These are phyloP conservation scores for Nakaseomyces nivariensis DNA, from an alignment of 1,139 yeast genomes.

Conservation along the genomic window DNA sequence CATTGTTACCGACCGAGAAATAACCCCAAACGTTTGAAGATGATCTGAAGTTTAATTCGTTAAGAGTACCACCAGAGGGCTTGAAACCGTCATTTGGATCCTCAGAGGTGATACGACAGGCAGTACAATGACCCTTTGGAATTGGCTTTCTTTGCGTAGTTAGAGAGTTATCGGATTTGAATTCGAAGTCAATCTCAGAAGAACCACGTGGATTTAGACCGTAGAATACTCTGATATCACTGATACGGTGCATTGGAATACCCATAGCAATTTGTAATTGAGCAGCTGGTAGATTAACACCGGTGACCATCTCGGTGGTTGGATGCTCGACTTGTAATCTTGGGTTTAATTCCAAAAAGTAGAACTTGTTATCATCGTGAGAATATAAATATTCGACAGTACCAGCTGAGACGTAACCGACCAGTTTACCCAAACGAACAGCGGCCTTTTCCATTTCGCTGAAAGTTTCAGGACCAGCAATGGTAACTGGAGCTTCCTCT, in stretches of 20 bases:
- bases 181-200: conserved; percentile 84
- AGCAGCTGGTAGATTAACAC: conserved; percentile 95
- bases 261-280: conserved; percentile 99
- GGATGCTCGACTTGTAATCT: conserved; percentile 99
- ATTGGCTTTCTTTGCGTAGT: conserved; percentile 81
- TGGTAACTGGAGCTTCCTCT: conserved; percentile 94
- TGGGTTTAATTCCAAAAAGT: conserved; percentile 92
- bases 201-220: conserved; percentile 94
- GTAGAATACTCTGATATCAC: conserved; percentile 82
- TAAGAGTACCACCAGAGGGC: conserved; percentile 95
- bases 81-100: conserved; percentile 99
- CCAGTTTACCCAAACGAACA: conserved; percentile 88
- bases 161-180: conserved; percentile 60
- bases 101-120: conserved; percentile 97
- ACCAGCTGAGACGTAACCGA: conserved; percentile 98
- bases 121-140: conserved; percentile 97
- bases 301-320: conserved; percentile 98
- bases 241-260: conserved; percentile 88
- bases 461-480: conserved; percentile 82
- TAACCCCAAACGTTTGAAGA: conserved; percentile 99
- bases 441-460: conserved; percentile 93
- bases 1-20: conserved; percentile 92
- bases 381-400: conserved; percentile 95
- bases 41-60: conserved; percentile 91
- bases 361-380: conserved; percentile 86